Conservation (phyloP, 192 early-diverging fungal genomes). For the Linnemannia schmuckeri region DNA sequence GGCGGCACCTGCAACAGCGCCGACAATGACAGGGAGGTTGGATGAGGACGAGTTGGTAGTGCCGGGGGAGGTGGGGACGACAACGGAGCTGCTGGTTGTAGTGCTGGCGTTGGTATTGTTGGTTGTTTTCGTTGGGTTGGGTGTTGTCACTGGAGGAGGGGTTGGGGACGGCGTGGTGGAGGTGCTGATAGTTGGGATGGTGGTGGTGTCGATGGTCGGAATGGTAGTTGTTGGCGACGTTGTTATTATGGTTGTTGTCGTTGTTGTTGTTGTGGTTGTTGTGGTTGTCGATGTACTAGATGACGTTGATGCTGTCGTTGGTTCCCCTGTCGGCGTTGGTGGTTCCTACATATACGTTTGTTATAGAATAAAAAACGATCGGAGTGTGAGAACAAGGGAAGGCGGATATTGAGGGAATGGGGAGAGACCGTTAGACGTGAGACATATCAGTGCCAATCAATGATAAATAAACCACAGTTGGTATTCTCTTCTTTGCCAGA, state of each 20-base stretch:
- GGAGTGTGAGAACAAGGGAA: not conserved
- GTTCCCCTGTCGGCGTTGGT: too few species aligned
- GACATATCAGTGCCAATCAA: not conserved
- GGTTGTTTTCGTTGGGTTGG: not conserved
- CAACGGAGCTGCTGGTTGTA: not conserved
- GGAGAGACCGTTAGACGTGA: slow-evolving; percentile 1
- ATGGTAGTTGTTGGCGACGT: not conserved
- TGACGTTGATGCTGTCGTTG: not conserved
- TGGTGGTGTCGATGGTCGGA: not conserved
- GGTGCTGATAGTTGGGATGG: not conserved
- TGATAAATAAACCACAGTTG: too few species aligned
- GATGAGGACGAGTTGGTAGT: not conserved
- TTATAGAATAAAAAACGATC: not conserved
- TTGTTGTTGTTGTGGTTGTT: not conserved
- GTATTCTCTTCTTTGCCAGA: not conserved
- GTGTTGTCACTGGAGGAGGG: not conserved
- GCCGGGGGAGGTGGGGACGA: not conserved
- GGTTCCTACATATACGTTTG: not conserved
- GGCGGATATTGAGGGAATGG: not conserved
- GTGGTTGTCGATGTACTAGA: not conserved
- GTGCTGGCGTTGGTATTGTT: not conserved
- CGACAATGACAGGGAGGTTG: slow-evolving; percentile 49
- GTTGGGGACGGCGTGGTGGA: not conserved
- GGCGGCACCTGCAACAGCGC: slow-evolving; percentile 23
- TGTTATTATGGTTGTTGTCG: not conserved